These are phyloP conservation scores for Borealophlyctis nickersoniae DNA, from an alignment of 192 early-diverging fungal species.

Conservation along the genomic window DNA sequence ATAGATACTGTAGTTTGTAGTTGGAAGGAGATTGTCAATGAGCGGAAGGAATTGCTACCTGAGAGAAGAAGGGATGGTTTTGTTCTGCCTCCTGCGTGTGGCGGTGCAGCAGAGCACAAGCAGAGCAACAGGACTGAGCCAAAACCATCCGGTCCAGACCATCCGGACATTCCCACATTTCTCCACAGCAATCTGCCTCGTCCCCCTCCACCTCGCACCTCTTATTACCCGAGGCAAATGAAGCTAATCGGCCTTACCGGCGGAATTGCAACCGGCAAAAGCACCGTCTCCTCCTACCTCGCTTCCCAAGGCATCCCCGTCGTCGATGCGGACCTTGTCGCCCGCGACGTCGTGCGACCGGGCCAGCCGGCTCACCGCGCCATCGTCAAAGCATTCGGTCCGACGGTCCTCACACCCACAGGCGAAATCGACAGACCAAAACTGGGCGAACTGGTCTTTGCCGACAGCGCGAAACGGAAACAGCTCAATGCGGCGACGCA, in stretches of 20 bases:
- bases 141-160: too few species aligned
- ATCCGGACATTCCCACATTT: too few species aligned
- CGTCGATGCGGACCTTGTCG: slow-evolving; percentile 89
- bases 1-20: too few species aligned
- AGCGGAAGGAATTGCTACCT: too few species aligned
- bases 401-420: slow-evolving; percentile 48
- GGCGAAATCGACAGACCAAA: slow-evolving; percentile 68
- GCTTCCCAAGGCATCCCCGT: slow-evolving; percentile 56
- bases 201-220: too few species aligned
- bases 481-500: slow-evolving; percentile 83
- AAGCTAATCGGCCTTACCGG: slow-evolving; percentile 91
- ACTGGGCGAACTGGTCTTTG: slow-evolving; percentile 78
- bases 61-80: too few species aligned
- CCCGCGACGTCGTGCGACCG: slow-evolving; percentile 79
- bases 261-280: slow-evolving; percentile 89
- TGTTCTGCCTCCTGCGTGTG: too few species aligned
- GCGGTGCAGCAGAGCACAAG: too few species aligned
- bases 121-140: too few species aligned
- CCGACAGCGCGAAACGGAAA: slow-evolving; percentile 64
- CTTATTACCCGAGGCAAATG: too few species aligned
- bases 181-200: too few species aligned
- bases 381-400: slow-evolving; percentile 77
- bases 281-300: slow-evolving; percentile 74
- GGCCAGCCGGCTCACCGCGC: slow-evolving; percentile 67
- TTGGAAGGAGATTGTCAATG: too few species aligned